These are phyloP conservation scores for Bipolaris victoriae DNA, from an alignment of 2,329 filamentous ascomycete species.

Conservation along the genomic window DNA sequence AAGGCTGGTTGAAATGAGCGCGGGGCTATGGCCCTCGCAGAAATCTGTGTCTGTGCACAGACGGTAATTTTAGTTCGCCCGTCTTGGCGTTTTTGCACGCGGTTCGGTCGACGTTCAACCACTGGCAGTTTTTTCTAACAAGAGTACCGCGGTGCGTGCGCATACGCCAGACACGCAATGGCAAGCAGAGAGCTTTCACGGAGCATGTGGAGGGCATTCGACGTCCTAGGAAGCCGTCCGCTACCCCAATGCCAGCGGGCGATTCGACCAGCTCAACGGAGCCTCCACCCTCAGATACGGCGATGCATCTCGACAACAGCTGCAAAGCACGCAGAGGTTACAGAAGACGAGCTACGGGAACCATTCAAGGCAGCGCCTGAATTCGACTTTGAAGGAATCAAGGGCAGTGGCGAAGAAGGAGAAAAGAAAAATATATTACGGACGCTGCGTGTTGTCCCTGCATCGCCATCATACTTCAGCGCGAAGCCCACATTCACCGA, in stretches of 20 bases:
- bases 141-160: constrained; percentile 12
- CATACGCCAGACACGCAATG: constrained; percentile 31
- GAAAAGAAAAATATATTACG: constrained; percentile 31
- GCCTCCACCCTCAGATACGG: constrained; percentile 24
- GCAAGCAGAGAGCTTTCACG: constrained; percentile 40
- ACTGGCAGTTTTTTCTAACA: constrained; percentile 13
- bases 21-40: constrained; percentile 21
- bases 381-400: constrained; percentile 48
- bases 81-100: constrained; percentile 25
- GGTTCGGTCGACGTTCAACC: constrained; percentile 13
- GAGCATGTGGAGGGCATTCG: constrained; percentile 35
- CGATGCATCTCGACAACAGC: constrained; percentile 45
- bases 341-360: constrained; percentile 28
- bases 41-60: constrained; percentile 24
- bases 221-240: constrained; percentile 27
- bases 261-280: constrained; percentile 27
- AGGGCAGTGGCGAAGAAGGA: constrained; percentile 20
- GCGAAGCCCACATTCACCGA: constrained; percentile 86
- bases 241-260: constrained; percentile 33
- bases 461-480: constrained; percentile 94
- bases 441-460: constrained; percentile 73
- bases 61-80: constrained; percentile 35
- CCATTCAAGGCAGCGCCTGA: constrained; percentile 53
- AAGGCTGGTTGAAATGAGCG: constrained; percentile 36
- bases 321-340: constrained; percentile 33